Evolutionary conservation across 2,329 filamentous ascomycete species (phyloP).

Genomic region (Paramyrothecium roridum): DNA sequence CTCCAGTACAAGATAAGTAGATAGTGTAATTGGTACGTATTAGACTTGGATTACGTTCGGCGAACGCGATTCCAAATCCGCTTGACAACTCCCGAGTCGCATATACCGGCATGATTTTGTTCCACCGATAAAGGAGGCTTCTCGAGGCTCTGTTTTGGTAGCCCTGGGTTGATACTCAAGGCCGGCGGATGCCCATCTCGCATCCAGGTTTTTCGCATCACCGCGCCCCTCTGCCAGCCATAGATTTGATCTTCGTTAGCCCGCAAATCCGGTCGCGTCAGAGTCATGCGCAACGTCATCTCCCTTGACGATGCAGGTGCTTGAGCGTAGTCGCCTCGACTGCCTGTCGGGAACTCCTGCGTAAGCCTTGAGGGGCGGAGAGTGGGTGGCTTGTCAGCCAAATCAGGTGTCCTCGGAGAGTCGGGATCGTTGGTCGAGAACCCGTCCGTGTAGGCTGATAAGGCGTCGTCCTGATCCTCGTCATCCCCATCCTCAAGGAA

Average conservation of each 20-base stretch:
- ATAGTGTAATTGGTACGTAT: no score
- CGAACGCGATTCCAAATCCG: slow-evolving; percentile 63
- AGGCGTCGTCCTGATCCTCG: slow-evolving; percentile 9
- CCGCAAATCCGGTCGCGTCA: slow-evolving; percentile 84
- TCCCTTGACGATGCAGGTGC: slow-evolving; percentile 63
- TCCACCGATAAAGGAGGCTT: slow-evolving; percentile 52
- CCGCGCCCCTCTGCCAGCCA: slow-evolving; percentile 53
- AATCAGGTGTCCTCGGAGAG: slow-evolving; percentile 55
- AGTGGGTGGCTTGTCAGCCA: slow-evolving; percentile 35
- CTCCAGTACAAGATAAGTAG: no score
- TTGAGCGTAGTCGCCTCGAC: slow-evolving; percentile 43
- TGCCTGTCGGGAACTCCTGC: slow-evolving; percentile 18
- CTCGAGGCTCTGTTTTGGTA: slow-evolving; percentile 52
- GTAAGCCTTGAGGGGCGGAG: slow-evolving; percentile 22
- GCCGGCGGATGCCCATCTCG: slow-evolving; percentile 30
- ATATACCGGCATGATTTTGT: slow-evolving; percentile 31
- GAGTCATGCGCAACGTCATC: slow-evolving; percentile 95
- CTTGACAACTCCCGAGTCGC: slow-evolving; percentile 49
- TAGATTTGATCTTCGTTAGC: slow-evolving; percentile 71
- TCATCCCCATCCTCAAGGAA: slow-evolving; percentile 55
- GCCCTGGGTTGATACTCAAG: slow-evolving; percentile 25
- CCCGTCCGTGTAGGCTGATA: slow-evolving; percentile 54
- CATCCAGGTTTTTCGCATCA: slow-evolving; percentile 40
- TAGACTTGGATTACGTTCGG: slow-evolving; percentile 26
- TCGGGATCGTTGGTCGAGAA: slow-evolving; percentile 55